These are phyloP conservation scores for Eimeria sp. DNA, from an alignment of 169 alveolate genomes.

Conservation along the genomic window DNA sequence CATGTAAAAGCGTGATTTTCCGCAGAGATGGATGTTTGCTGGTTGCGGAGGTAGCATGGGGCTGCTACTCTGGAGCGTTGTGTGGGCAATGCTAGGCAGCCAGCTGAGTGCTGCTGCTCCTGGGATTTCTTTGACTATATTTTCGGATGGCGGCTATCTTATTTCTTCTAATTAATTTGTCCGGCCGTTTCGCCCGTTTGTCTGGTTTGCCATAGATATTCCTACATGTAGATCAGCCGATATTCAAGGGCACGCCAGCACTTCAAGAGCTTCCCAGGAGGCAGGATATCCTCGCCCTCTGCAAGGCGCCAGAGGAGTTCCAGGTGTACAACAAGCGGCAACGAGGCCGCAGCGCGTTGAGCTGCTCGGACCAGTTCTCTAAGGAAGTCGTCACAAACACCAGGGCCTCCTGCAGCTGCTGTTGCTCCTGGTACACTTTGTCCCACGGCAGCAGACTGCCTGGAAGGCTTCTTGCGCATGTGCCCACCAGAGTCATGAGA, in stretches of 20 bases:
- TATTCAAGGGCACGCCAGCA: constrained; percentile 47
- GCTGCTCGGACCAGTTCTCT: constrained; percentile 40
- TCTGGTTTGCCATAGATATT: not conserved
- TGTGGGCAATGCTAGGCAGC: not conserved
- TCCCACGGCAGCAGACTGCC: not conserved
- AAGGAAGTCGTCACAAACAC: not conserved
- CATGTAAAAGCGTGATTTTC: not conserved
- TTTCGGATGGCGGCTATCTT: not conserved
- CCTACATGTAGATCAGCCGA: constrained; percentile 44
- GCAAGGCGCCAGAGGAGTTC: constrained; percentile 61
- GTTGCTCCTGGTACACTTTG: not conserved
- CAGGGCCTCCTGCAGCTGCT: constrained; percentile 7
- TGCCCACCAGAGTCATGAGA: not conserved
- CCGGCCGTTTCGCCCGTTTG: not conserved
- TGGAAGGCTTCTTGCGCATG: constrained; percentile 29
- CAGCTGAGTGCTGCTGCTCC: not conserved
- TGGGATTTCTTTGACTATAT: not conserved
- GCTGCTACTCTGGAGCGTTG: not conserved
- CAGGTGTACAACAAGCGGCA: constrained; percentile 8
- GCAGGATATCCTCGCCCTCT: not conserved
- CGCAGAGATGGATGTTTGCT: not conserved
- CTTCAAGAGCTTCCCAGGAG: constrained; percentile 35
- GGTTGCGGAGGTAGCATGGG: not conserved
- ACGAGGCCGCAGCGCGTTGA: constrained; percentile 15
- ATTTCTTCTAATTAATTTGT: not conserved